Base-by-base conservation (phyloP, 352 stramenopile species). In the Globisporangium perplexum region DNA sequence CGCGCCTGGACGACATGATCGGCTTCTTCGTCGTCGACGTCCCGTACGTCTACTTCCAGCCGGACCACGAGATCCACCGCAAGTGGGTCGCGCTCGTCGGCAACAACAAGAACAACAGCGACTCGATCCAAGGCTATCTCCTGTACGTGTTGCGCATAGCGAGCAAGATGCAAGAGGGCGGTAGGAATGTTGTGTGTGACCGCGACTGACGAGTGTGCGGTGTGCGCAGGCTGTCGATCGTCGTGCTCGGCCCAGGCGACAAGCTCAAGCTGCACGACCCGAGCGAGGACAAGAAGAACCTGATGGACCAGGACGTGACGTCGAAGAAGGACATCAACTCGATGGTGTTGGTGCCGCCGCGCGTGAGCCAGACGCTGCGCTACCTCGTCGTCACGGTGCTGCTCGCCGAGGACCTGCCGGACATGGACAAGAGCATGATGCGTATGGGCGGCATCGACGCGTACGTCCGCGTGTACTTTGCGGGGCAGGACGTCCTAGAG, bases 61-160 rank as follows among this genome's bases (percentile, higher is more conserved):
- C 72, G 14, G 71, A 95, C 43, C 90, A 97, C 63, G 83, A 96
- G 63, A 62, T 96, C 24, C 82, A 96, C 56, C 78, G 84, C 30
- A 83, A 93, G 44, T 97, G 90, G 90, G 85, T 97, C 31, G 84
- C 83, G 22, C 58, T 97, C n/a, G 80, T 96, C 11, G 86, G 76
- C 4, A 79, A 59, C 48, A 68, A 63, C 3, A 76, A 88, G 53
- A 85, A 76, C 53, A 84, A 87, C 47, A 88, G 81, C 24, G 86
- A 96, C 62, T 77, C 59, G 18, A 89, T 96, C 31, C 84, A 96
- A 70, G 90, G 90, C n/a, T 97, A 96, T 55, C 69, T 96, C 2
- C 60, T 86, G 74, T 83, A 69, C 56, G 71, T 78, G n/a, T n/a
- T n/a, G n/a, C n/a, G n/a, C n/a, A n/a, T n/a, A n/a, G n/a, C n/a